These are phyloP conservation scores for Borealophlyctis nickersoniae DNA, from an alignment of 192 early-diverging fungal species.

Conservation along the genomic window DNA sequence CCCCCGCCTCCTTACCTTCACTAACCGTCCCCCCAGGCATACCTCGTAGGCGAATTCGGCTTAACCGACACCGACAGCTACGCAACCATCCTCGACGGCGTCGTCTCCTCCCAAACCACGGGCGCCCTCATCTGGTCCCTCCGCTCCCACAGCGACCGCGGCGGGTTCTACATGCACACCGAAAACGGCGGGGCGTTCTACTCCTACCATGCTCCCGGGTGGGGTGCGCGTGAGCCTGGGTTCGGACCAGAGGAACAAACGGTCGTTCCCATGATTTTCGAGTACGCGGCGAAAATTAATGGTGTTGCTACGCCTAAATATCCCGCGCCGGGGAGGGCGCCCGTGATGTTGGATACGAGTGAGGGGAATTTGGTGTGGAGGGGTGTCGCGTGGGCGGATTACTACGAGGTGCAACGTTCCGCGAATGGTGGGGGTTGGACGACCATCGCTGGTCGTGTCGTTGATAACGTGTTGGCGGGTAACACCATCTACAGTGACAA, in stretches of 20 bases:
- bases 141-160: conserved; percentile 13
- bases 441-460: background rate
- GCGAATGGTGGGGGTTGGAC: background rate
- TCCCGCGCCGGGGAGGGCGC: background rate
- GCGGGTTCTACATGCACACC: conserved; percentile 41
- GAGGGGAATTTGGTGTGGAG: conserved; percentile 6
- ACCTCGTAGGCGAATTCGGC: conserved; percentile 40
- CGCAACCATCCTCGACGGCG: conserved; percentile 6
- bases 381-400: conserved; percentile 10
- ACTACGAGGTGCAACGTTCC: conserved; percentile 15
- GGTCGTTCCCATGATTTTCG: conserved; percentile 8
- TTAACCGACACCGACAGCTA: conserved; percentile 12
- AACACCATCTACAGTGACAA: conserved; percentile 1
- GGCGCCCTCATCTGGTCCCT: conserved; percentile 43
- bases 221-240: background rate
- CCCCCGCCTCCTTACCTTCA: no score
- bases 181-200: conserved; percentile 27
- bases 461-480: conserved; percentile 4
- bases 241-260: background rate
- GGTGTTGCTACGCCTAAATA: background rate
- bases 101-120: conserved; percentile 13
- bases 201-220: background rate
- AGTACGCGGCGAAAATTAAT: background rate
- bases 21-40: background rate
- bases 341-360: background rate